Conservation (phyloP, 352 stramenopile species). For the Phytophthora sp. region DNA sequence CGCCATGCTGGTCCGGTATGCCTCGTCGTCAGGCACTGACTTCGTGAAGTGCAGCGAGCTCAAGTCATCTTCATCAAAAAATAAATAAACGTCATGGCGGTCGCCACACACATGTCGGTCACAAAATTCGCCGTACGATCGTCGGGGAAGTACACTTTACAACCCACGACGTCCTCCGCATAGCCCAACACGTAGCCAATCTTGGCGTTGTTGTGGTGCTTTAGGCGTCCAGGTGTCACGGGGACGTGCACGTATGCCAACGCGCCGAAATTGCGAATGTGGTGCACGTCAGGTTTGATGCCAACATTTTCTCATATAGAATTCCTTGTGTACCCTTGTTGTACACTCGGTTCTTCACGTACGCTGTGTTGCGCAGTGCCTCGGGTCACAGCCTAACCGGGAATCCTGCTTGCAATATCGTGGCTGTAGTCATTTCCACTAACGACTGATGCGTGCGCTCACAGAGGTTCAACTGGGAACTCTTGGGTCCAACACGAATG, state of each 20-base stretch:
- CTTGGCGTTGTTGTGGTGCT: neutral
- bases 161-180: slow-evolving; percentile 8
- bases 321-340: neutral
- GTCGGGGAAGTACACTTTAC: slow-evolving; percentile 9
- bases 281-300: neutral
- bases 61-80: neutral
- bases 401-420: neutral
- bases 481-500: neutral
- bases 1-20: no score
- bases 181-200: slow-evolving; percentile 7
- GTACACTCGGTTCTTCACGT: neutral
- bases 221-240: neutral
- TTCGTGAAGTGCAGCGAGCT: neutral
- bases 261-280: neutral
- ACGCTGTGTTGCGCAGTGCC: neutral
- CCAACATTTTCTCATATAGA: neutral
- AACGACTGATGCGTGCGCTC: neutral
- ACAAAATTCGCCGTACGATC: slow-evolving; percentile 13
- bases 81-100: neutral
- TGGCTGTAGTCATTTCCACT: neutral
- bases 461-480: neutral
- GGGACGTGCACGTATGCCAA: slow-evolving; percentile 12
- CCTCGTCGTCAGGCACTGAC: no score
- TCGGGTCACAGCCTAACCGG: neutral
- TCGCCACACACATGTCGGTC: neutral